These are phyloP conservation scores for Cylindrotheca closterium DNA, from an alignment of 108 stramenopile genomes.

Conservation along the genomic window DNA sequence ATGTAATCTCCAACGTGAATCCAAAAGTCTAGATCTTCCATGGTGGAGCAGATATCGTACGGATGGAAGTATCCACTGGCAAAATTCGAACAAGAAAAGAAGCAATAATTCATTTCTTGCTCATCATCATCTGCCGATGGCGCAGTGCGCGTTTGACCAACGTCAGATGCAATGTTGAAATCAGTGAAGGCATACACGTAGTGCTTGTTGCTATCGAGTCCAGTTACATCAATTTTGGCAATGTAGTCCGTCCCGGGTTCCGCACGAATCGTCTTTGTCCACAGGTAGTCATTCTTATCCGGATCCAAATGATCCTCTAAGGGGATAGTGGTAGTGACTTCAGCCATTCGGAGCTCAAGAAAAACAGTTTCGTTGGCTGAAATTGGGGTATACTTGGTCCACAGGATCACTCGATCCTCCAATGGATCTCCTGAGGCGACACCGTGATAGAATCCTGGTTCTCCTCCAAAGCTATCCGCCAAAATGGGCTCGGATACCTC, in stretches of 20 bases:
- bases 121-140: constrained; percentile 21
- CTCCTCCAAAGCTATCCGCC: constrained; percentile 16
- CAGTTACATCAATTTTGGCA: constrained; percentile 28
- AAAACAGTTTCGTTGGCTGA: constrained; percentile 4
- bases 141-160: constrained; percentile 31
- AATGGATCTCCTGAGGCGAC: constrained; percentile 34
- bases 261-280: neutral
- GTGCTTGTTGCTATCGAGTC: constrained; percentile 8
- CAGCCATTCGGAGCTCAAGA: constrained; percentile 25
- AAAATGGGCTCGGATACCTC: constrained; percentile 8
- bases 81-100: constrained; percentile 33
- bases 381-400: constrained; percentile 32
- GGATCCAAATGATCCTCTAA: constrained; percentile 25
- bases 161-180: neutral
- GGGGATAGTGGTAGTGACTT: constrained; percentile 1
- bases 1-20: constrained; percentile 33
- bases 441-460: constrained; percentile 30
- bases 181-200: constrained; percentile 30
- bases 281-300: constrained; percentile 8
- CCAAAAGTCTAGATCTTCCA: constrained; percentile 28
- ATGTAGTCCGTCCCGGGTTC: constrained; percentile 10
- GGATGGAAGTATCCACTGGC: constrained; percentile 34
- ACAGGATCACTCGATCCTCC: constrained; percentile 15
- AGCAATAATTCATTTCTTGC: constrained; percentile 16
- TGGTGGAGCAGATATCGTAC: constrained; percentile 32